A percentile compares a stretch with the other conserved stretches of the same genome.
These are phyloP conservation scores for Penicilliopsis zonata DNA, from an alignment of 495 filamentous ascomycete genomes.

Conservation along the genomic window DNA sequence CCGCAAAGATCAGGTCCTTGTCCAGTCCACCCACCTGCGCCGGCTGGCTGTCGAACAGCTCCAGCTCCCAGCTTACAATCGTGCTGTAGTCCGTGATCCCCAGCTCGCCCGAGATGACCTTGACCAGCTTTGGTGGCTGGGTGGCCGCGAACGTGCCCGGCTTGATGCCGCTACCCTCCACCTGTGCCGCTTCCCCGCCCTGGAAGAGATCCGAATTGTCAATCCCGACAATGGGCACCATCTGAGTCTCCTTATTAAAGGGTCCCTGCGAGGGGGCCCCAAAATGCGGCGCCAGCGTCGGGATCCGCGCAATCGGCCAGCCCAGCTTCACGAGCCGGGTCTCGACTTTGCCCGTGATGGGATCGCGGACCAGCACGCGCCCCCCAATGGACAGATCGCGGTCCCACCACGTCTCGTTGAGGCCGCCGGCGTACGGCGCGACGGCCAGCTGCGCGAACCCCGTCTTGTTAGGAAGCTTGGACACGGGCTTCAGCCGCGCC, in stretches of 20 bases:
- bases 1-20: conserved; percentile 90
- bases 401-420: conserved; percentile 90
- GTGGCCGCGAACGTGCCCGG: conserved; percentile 59
- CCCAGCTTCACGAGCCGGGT: conserved; percentile 78
- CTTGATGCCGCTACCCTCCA: conserved; percentile 19
- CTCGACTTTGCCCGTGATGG: conserved; percentile 61
- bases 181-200: conserved; percentile 8
- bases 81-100: conserved; percentile 50
- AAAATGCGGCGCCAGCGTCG: conserved; percentile 90
- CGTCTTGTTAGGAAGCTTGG: conserved; percentile 63
- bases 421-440: conserved; percentile 79
- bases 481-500: conserved; percentile 78
- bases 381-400: conserved; percentile 85
- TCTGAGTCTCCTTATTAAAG: conserved; percentile 85
- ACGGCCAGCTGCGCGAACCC: conserved; percentile 87
- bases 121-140: conserved; percentile 75
- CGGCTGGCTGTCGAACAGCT: conserved; percentile 86
- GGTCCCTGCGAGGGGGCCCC: conserved; percentile 64
- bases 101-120: conserved; percentile 65
- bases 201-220: conserved; percentile 54
- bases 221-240: conserved; percentile 86
- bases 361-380: conserved; percentile 69
- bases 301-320: conserved; percentile 89
- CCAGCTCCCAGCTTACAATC: conserved; percentile 95
- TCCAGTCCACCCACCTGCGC: conserved; percentile 76